A percentile compares a stretch with the other conserved stretches of the same genome.
phyloP scores from a whole-genome alignment of 129 eudicot genomes.

The carrot (Daucus carota) region DH1_v3.0 NC_030382.2:36589501-36590000 shows the following conservation, averaged over 20 bases:
- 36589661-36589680: not conserved
- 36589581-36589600: slow-evolving; percentile 1
- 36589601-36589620: not conserved
- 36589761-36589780: not conserved
- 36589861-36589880: not conserved
- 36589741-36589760: not conserved
- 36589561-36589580: slow-evolving; percentile 19
- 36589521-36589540: slow-evolving; percentile 37
- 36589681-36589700: not conserved
- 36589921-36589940: not conserved
- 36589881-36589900: not conserved
- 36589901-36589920: not conserved
- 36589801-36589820: not conserved
- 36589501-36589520: slow-evolving; percentile 23
- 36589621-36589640: not conserved
- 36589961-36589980: not conserved
- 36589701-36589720: not conserved
- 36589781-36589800: not conserved
- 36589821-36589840: not conserved
- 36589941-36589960: not conserved
- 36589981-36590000: slow-evolving; percentile 7
- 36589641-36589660: not conserved
- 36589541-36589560: slow-evolving; percentile 31
- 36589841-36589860: not conserved
- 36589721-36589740: not conserved